These are phyloP conservation scores for Magnolia officinalis DNA, from an alignment of 164 flowering plant species.

Conservation along the genomic window DNA sequence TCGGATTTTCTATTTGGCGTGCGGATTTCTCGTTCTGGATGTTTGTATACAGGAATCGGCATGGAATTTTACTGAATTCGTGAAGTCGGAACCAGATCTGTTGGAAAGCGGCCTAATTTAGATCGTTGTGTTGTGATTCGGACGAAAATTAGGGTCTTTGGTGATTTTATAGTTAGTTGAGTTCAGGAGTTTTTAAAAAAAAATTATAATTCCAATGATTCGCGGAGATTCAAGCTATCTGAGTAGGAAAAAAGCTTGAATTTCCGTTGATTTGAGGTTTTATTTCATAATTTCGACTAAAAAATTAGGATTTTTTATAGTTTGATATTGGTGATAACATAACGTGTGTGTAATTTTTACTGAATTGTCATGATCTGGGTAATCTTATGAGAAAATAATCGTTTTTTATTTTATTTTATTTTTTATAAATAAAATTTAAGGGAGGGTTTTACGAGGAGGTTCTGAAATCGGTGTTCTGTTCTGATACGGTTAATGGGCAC, in stretches of 20 bases:
- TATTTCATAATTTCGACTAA: too few species aligned
- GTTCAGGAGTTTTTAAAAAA: not conserved
- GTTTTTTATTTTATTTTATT: too few species aligned
- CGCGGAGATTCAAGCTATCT: not conserved
- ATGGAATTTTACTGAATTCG: not conserved
- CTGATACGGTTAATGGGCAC: too few species aligned
- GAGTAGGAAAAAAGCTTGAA: not conserved
- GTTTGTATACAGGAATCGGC: not conserved
- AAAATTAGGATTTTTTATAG: too few species aligned
- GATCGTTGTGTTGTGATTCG: not conserved
- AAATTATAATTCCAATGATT: not conserved
- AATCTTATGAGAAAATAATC: too few species aligned
- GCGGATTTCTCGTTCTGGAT: not conserved
- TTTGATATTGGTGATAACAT: too few species aligned
- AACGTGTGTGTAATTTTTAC: too few species aligned
- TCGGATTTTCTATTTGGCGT: not conserved
- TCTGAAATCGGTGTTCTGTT: too few species aligned
- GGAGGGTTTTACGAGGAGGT: too few species aligned
- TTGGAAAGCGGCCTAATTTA: not conserved
- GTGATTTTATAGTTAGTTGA: not conserved
- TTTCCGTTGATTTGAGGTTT: not conserved
- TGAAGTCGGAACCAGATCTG: not conserved
- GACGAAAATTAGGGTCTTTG: not conserved
- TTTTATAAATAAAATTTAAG: too few species aligned
- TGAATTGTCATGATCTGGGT: too few species aligned